Evolutionary conservation across 1,284 basidiomycete species (phyloP).

Genomic region (Leccinum solheimii): DNA sequence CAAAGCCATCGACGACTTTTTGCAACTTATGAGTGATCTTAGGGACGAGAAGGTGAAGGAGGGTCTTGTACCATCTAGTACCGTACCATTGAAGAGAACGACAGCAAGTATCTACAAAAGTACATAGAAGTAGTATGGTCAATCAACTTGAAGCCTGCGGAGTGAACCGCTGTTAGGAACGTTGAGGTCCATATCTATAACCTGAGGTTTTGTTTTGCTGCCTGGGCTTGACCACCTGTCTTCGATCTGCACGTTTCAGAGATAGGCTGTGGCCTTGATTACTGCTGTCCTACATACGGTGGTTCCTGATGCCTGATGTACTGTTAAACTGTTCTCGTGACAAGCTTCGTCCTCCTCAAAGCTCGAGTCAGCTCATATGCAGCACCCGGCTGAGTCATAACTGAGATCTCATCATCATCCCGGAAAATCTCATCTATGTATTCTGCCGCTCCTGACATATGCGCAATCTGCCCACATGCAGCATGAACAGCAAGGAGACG

Average conservation of each 20-base stretch:
- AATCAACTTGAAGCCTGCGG: too few relatives aligned
- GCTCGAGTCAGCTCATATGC: background rate
- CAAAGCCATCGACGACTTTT: constrained; percentile 67
- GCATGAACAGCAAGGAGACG: background rate
- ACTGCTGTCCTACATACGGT: too few relatives aligned
- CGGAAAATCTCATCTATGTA: background rate
- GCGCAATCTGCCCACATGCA: background rate
- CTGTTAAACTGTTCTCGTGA: too few relatives aligned
- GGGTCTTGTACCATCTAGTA: constrained; percentile 12
- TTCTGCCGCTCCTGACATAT: background rate
- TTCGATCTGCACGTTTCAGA: too few relatives aligned
- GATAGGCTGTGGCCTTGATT: too few relatives aligned
- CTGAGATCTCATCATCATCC: background rate
- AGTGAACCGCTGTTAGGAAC: too few relatives aligned
- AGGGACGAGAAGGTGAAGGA: constrained; percentile 64
- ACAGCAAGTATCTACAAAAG: constrained; percentile 17
- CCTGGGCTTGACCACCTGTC: too few relatives aligned
- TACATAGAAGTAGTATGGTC: background rate
- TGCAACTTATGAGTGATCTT: constrained; percentile 52
- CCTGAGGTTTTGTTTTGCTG: too few relatives aligned
- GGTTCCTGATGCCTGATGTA: too few relatives aligned
- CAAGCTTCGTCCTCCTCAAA: background rate
- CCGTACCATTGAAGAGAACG: background rate
- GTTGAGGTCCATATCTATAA: too few relatives aligned
- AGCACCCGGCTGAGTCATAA: background rate